A percentile compares a stretch with the other conserved stretches of the same genome.
These are phyloP conservation scores for Metschnikowia cubensis DNA, from an alignment of 805 yeast genomes.

Conservation along the genomic window DNA sequence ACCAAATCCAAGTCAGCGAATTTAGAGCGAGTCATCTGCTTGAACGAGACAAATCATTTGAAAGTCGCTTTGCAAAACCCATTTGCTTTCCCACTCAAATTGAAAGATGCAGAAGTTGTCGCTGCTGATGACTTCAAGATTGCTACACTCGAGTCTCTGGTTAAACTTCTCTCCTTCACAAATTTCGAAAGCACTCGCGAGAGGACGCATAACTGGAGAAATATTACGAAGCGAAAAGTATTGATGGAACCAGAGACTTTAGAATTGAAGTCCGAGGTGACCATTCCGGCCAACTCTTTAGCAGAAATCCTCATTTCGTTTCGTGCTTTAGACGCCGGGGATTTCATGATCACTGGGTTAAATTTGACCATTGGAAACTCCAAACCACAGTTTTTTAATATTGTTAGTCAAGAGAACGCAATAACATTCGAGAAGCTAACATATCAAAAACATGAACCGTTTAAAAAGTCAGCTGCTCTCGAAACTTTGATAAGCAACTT, in stretches of 20 bases:
- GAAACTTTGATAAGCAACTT: slow-evolving; percentile 25
- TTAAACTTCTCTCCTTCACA: background rate
- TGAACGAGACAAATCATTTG: slow-evolving; percentile 55
- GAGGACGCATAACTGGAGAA: slow-evolving; percentile 2
- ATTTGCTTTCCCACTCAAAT: slow-evolving; percentile 64
- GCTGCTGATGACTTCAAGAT: slow-evolving; percentile 26
- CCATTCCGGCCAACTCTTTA: slow-evolving; percentile 26
- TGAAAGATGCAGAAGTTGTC: slow-evolving; percentile 45
- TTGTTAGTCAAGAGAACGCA: slow-evolving; percentile 29
- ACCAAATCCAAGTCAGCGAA: slow-evolving; percentile 33
- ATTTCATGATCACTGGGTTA: slow-evolving; percentile 48
- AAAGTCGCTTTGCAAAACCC: slow-evolving; percentile 69
- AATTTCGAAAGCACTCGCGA: slow-evolving; percentile 4
- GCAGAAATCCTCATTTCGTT: slow-evolving; percentile 43
- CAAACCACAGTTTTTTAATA: slow-evolving; percentile 40
- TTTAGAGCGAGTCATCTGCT: slow-evolving; percentile 41
- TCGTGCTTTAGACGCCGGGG: slow-evolving; percentile 48
- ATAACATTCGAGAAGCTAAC: slow-evolving; percentile 10
- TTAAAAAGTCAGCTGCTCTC: background rate
- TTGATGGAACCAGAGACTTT: background rate
- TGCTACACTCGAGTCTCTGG: slow-evolving; percentile 18
- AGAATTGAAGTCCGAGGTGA: slow-evolving; percentile 8
- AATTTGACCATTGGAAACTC: slow-evolving; percentile 50
- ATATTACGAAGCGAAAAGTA: background rate
- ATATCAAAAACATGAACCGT: background rate